Conservation (phyloP, 441 rosid species). For the Populus hybrid region DNA sequence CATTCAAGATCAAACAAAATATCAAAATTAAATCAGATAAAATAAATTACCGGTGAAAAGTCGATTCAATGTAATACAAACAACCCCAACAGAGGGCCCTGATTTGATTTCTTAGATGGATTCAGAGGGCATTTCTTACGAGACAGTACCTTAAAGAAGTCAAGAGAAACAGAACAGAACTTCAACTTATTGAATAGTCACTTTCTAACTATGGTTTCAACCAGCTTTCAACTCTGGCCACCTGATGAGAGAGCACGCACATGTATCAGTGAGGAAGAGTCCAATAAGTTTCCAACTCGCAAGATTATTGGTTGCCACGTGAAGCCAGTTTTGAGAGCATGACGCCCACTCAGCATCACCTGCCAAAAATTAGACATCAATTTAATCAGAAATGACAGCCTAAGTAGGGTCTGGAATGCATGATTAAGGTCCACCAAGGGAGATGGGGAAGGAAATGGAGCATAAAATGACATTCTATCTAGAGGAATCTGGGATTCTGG, state of each 20-base stretch:
- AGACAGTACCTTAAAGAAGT: too few relatives aligned
- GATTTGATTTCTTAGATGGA: too few relatives aligned
- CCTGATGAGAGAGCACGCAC: background rate
- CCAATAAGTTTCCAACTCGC: background rate
- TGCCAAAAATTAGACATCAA: slow-evolving; percentile 12
- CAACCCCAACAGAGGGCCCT: too few relatives aligned
- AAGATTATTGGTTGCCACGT: background rate
- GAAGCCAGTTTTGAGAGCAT: background rate
- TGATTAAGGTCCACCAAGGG: background rate
- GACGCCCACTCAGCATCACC: slow-evolving; percentile 5
- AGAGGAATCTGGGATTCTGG: background rate
- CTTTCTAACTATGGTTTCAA: too few relatives aligned
- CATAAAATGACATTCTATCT: background rate
- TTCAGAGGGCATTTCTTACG: background rate
- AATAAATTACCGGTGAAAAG: too few relatives aligned
- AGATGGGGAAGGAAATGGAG: background rate
- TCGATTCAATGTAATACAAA: too few relatives aligned
- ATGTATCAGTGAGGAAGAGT: background rate
- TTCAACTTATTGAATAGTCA: background rate
- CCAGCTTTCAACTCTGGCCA: background rate
- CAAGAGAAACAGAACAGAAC: background rate
- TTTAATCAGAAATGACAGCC: background rate
- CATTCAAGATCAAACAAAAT: too few relatives aligned
- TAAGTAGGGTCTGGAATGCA: background rate
- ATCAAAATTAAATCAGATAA: too few relatives aligned